A percentile compares a stretch with the other conserved stretches of the same genome.
Conservation (phyloP, 176 grass and related monocot species). For the Rhynchospora pubera region DNA sequence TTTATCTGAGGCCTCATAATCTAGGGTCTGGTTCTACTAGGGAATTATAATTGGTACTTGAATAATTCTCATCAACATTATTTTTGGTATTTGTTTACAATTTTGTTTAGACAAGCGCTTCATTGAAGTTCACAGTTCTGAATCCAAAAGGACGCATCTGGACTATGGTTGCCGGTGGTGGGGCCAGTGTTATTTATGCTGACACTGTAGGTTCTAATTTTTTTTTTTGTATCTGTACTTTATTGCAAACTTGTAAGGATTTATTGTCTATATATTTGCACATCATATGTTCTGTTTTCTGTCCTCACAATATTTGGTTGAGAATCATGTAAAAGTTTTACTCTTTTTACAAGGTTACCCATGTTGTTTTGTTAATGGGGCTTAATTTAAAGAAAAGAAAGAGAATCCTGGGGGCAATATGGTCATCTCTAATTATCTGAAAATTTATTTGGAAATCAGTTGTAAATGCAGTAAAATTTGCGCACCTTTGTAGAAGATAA, state of each 20-base stretch:
- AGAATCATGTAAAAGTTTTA: neutral
- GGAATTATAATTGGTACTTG: neutral
- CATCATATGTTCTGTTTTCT: neutral
- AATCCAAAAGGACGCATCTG: slow-evolving; percentile 86
- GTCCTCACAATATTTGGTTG: neutral
- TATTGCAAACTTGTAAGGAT: neutral
- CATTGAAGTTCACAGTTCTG: slow-evolving; percentile 85
- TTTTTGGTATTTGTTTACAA: neutral
- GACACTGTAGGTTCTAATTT: slow-evolving; percentile 53
- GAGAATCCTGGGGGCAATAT: neutral
- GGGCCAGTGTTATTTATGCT: slow-evolving; percentile 96
- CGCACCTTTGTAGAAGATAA: neutral
- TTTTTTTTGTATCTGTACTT: neutral
- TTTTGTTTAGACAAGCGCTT: slow-evolving; percentile 60
- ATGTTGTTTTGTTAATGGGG: neutral
- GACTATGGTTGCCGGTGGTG: slow-evolving; percentile 95
- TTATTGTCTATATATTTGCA: neutral
- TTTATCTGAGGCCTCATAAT: neutral
- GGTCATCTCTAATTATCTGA: neutral
- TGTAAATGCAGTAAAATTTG: neutral
- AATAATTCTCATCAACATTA: neutral
- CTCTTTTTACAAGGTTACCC: slow-evolving; percentile 3
- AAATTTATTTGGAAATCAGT: neutral
- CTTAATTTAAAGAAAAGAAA: neutral
- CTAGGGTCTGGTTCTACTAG: neutral